Evolutionary conservation across 768 basidiomycete genomes (phyloP).

Genomic region (Psilocybe cyanescens): DNA sequence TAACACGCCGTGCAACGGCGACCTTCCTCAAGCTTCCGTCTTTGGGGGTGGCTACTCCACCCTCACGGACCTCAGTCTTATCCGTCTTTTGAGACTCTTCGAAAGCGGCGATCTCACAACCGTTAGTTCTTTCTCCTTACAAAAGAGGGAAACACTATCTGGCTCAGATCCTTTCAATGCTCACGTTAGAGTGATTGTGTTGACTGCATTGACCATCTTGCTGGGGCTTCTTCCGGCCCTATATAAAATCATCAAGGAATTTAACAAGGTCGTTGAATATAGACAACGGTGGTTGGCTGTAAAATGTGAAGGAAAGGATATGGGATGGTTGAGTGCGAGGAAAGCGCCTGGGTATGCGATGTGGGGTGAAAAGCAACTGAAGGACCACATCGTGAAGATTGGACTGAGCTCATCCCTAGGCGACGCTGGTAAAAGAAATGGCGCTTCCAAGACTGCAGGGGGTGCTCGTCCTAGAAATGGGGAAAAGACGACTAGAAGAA

Average conservation of each 20-base stretch:
- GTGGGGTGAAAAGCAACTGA: constrained; percentile 76
- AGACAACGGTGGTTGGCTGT: constrained; percentile 63
- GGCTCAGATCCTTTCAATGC: constrained; percentile 43
- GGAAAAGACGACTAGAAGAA: constrained; percentile 29
- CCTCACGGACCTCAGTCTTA: constrained; percentile 76
- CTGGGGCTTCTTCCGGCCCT: constrained; percentile 70
- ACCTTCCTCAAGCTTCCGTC: constrained; percentile 43
- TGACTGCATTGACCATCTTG: constrained; percentile 63
- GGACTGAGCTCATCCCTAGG: constrained; percentile 67
- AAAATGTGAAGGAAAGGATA: constrained; percentile 69
- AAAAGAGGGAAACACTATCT: constrained; percentile 36
- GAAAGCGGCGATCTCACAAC: constrained; percentile 44
- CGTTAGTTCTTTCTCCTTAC: constrained; percentile 30
- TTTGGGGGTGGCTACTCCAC: constrained; percentile 68
- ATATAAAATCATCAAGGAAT: constrained; percentile 66
- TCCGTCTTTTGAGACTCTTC: constrained; percentile 69
- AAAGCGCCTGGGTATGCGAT: constrained; percentile 69
- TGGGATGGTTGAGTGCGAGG: constrained; percentile 73
- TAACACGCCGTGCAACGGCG: constrained; percentile 66
- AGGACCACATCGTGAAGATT: constrained; percentile 66
- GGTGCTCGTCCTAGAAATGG: constrained; percentile 31
- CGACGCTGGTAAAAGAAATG: constrained; percentile 31
- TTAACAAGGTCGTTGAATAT: constrained; percentile 56
- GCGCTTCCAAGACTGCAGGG: constrained; percentile 15
- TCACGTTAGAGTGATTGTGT: constrained; percentile 67